Evolutionary conservation across 192 early-diverging fungal genomes (phyloP), one percentile per base, ranked within the genome.

Genomic region (Coemansia sp.): DNA sequence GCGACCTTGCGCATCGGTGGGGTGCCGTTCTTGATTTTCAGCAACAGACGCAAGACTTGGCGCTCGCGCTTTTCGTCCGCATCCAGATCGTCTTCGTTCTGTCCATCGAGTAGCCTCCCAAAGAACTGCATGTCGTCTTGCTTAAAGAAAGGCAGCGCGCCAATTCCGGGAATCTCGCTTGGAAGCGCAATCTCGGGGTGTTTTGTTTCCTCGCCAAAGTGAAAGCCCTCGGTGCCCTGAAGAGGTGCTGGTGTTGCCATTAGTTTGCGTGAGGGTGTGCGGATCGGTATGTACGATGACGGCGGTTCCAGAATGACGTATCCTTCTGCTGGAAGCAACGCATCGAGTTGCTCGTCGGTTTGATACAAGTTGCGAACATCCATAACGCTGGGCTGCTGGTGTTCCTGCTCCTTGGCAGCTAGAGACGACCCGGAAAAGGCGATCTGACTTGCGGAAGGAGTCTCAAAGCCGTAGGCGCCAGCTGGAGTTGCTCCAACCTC

Each of bases 21-120:
- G 9, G 94, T 90, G 34, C 97, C 97, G 67, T 99, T 99, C 85
- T 99, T 99, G 79, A 99, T 97, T 75, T 94, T 95, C 20, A 99
- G 86, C 61, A 99, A 75, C 46, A 97, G 71, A 18, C 95, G 84
- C 94, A 99, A 91, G 55, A 98, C 95, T 67, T 97, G 94, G 37
- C 95, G 88, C 79, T 99, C 95, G 74, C 92, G 94, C 49, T 91
- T 81, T 64, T 97, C 97, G 31, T 93, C 94, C 5, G 90, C 82
- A 18, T 90, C 88, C 72, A 98, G 70, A 21, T 89, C 84, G 28
- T 81, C 79, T 63, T 99, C 97, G 66, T 91, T 90, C 61, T 91
- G 86, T 26, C 92, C 90, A 37, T 93, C 91, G 31, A 97, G 62
- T 35, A 99, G 81, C 70, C 91, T 93, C 35, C 91, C 94, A 85